These are phyloP conservation scores for Suhomyces sp. DNA, from an alignment of 805 yeast genomes.

Conservation along the genomic window DNA sequence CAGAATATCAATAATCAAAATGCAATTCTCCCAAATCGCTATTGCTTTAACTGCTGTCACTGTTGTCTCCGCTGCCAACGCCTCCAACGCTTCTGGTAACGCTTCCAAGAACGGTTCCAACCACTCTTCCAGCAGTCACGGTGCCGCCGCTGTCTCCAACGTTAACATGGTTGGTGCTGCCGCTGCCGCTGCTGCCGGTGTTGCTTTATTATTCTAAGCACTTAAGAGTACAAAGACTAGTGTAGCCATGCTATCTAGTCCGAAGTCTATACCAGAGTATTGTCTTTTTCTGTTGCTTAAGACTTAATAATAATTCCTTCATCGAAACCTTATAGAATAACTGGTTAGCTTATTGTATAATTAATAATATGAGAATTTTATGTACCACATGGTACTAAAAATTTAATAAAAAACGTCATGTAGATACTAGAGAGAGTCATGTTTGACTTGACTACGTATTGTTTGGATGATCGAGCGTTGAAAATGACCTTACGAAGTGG, in stretches of 20 bases:
- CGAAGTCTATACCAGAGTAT: not conserved
- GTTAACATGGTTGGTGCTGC: conserved; percentile 27
- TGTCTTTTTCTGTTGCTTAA: conserved; percentile 1
- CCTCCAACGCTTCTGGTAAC: conserved; percentile 12
- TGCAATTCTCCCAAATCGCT: conserved; percentile 27
- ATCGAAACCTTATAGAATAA: not conserved
- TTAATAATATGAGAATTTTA: conserved; percentile 2
- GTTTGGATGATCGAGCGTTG: not conserved
- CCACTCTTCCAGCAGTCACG: conserved; percentile 14
- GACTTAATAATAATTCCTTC: not conserved
- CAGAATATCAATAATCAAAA: conserved; percentile 9
- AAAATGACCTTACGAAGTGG: not conserved
- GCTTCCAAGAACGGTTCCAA: conserved; percentile 11
- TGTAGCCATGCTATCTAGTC: not conserved
- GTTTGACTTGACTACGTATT: not conserved
- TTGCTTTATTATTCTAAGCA: conserved; percentile 29
- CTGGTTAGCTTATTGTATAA: conserved; percentile 1
- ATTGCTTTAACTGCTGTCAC: conserved; percentile 29
- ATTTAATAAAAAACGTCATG: not conserved
- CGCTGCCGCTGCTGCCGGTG: conserved; percentile 28
- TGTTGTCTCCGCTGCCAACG: conserved; percentile 28
- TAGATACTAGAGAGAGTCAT: not conserved
- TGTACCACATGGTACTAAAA: not conserved
- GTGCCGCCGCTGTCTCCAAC: conserved; percentile 22
- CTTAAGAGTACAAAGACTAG: not conserved